Evolutionary conservation across 306 rosid species (phyloP), one percentile per base, ranked within the genome.

Genomic region (Spatholobus suberectus): DNA sequence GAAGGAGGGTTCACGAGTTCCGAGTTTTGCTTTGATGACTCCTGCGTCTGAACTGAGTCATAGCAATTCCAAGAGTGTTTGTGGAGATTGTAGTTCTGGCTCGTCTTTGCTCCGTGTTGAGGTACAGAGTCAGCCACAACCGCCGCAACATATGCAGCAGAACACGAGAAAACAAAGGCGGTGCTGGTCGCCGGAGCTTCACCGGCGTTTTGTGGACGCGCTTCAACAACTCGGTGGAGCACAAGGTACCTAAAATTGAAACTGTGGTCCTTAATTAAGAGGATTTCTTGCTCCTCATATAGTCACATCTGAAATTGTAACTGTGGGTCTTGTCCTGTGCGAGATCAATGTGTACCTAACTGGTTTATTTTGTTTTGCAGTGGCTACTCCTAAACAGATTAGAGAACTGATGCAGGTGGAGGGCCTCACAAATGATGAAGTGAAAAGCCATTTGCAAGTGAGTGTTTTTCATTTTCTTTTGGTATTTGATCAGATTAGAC

Each of bases 341-440:
- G 41, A 17, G 35, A 43, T 38, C 3, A n/a, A 34, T 46, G 9
- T 46, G 58, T 35, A 35, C 70, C 72, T 79, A 67, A 81, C 63
- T 69, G 72, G 74, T 77, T 61, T 32, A 37, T 71, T 87, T 84
- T 67, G 15, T 87, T 67, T 75, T 77, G 88, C 89, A 93, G 98
- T 79, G 82, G 98, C 98, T 41, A 93, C 98, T 7, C 98, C 98
- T n/a, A 95, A 93, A 81, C 97, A 95, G 82, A 95, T 95, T 59
- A 91, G 95, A 84, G 98, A 95, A 73, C 78, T 91, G 78, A 93
- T 95, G 98, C 89, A 88, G 47, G 97, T 95, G 61, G 95, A 89
- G 13, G 95, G 93, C 43, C 92, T 95, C 0, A 93, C 98, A 76
- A 95, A 95, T 79, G 98, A 95, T 87, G 98, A 95, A 89, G 98